These are phyloP conservation scores for Fusarium neocosmosporiellum DNA, from an alignment of 2,329 filamentous ascomycete species.

Conservation along the genomic window DNA sequence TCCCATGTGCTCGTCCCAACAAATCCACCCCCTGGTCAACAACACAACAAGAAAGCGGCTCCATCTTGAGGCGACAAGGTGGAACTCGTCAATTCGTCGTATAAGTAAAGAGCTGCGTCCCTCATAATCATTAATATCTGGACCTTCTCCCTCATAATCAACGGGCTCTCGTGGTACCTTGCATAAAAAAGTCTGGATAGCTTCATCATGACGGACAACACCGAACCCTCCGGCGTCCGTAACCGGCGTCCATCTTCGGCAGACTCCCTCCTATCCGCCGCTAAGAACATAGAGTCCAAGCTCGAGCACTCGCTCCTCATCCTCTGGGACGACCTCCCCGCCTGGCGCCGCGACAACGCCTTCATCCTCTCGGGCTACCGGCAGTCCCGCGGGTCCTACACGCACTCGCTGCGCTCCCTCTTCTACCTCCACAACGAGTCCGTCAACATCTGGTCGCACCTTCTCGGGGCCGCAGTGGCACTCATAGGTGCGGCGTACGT, in stretches of 20 bases:
- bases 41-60: slow-evolving; percentile 28
- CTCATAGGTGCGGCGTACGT: slow-evolving; percentile 63
- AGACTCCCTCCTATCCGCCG: slow-evolving; percentile 39
- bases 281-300: slow-evolving; percentile 51
- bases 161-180: background rate
- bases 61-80: slow-evolving; percentile 21
- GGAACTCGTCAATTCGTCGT: slow-evolving; percentile 22
- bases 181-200: slow-evolving; percentile 8
- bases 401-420: slow-evolving; percentile 58
- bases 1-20: slow-evolving; percentile 49
- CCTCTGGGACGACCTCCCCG: slow-evolving; percentile 68
- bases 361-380: slow-evolving; percentile 68
- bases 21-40: slow-evolving; percentile 39
- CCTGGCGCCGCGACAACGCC: slow-evolving; percentile 70
- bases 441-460: slow-evolving; percentile 73
- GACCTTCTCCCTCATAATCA: background rate
- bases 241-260: slow-evolving; percentile 46
- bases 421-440: slow-evolving; percentile 70
- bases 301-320: slow-evolving; percentile 57
- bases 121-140: background rate
- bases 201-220: slow-evolving; percentile 34
- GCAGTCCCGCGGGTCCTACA: slow-evolving; percentile 60
- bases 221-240: slow-evolving; percentile 33
- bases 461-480: slow-evolving; percentile 73
- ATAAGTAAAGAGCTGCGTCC: slow-evolving; percentile 4